Conservation (phyloP, 805 yeast genomes). For the Kodamaea hsintzibuensis region DNA sequence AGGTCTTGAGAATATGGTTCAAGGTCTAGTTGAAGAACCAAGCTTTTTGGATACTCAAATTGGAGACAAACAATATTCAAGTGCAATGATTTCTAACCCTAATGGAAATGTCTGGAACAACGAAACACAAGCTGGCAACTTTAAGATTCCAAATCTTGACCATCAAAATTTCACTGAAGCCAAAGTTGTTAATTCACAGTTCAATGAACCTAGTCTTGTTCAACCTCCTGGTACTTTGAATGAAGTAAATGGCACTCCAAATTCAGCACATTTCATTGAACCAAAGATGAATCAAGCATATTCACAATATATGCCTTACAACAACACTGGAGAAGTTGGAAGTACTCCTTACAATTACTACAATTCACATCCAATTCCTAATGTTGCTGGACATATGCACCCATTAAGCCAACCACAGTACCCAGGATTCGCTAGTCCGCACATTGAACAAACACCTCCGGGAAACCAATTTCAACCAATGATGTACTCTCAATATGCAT, state of each 20-base stretch:
- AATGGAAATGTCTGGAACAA: background rate
- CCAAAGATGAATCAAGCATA: constrained; percentile 5
- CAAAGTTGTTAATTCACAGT: background rate
- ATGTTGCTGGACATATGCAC: background rate
- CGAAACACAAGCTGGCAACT: background rate
- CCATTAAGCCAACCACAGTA: background rate
- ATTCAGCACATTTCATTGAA: constrained; percentile 8
- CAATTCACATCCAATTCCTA: background rate
- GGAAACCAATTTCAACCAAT: background rate
- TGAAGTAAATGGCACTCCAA: background rate
- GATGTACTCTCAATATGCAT: background rate
- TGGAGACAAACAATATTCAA: background rate
- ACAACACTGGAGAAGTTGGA: constrained; percentile 7
- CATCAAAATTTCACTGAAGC: background rate
- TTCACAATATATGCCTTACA: constrained; percentile 8
- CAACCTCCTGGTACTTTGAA: background rate
- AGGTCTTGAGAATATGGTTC: constrained; percentile 20
- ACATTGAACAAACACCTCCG: background rate
- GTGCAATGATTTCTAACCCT: background rate
- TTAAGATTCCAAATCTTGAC: constrained; percentile 1
- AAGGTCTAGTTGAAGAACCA: constrained; percentile 15
- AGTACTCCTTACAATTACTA: constrained; percentile 9
- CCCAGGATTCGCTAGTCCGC: background rate
- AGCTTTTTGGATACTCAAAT: background rate
- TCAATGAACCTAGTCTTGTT: too few species aligned